A percentile compares a stretch with the other conserved stretches of the same genome.
phyloP scores from a whole-genome alignment of 768 basidiomycete species.

The Lactarius trivialis region DNA sequence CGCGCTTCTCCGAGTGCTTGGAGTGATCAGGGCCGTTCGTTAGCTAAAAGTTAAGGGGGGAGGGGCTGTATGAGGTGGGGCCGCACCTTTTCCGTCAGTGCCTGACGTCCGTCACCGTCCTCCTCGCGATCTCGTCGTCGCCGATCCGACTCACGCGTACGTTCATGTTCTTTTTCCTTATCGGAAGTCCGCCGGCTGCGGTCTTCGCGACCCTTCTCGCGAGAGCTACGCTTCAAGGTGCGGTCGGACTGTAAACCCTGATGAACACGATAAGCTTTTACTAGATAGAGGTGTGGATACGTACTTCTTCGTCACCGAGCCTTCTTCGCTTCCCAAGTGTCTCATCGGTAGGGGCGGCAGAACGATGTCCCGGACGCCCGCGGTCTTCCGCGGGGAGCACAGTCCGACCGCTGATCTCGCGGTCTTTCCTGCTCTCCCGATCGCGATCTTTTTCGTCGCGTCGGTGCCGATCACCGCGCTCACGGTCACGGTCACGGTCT shows the following conservation, averaged over 20 bases:
- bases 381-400: constrained; percentile 46
- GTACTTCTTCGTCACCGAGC: constrained; percentile 65
- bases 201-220: constrained; percentile 73
- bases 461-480: constrained; percentile 26
- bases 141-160: constrained; percentile 60
- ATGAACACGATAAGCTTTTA: neutral
- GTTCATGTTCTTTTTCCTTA: constrained; percentile 57
- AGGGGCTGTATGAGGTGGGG: neutral
- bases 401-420: constrained; percentile 37
- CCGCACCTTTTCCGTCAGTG: constrained; percentile 54
- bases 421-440: constrained; percentile 54
- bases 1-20: constrained; percentile 45
- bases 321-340: constrained; percentile 67
- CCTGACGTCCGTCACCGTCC: constrained; percentile 43
- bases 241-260: constrained; percentile 51
- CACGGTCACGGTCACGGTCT: constrained; percentile 28
- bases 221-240: constrained; percentile 71
- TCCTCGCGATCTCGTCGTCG: constrained; percentile 57
- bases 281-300: constrained; percentile 25
- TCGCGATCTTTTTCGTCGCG: constrained; percentile 50
- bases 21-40: neutral
- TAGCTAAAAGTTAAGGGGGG: neutral
- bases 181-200: constrained; percentile 58
- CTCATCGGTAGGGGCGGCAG: constrained; percentile 47
- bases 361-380: constrained; percentile 53